Base-by-base conservation (phyloP, 257 asterid genomes). In the Nicotiana paniculata region DNA sequence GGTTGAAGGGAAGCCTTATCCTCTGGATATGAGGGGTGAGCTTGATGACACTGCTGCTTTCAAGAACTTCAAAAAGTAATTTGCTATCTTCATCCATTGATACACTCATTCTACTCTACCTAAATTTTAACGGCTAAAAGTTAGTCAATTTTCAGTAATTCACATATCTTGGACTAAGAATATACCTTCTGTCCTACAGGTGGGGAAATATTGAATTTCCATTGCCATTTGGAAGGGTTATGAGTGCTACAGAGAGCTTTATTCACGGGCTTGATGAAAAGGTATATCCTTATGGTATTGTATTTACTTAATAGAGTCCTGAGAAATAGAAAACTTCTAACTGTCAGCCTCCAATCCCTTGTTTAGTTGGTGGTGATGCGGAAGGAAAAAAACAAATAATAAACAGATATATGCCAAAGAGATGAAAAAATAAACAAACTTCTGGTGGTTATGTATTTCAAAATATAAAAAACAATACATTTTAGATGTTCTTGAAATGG, bases 1-100 rank as follows among this genome's bases (percentile, higher is more conserved):
- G 90, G 95, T 95, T 51, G 88, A 95, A 15, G 97, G 97, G 81
- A 93, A 93, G 91, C 98, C 99, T 53, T 95, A 90, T 85, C 98
- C 99, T 10, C 76, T 95, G 88, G 99, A 95, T 81, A 95, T 95
- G 98, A 90, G 99, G 85, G 98, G 99, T 88, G 99, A 95, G 88
- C 98, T 95, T 51, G 99, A 95, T 77, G 98, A 95, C 55, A 95
- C 99, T 59, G 99, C 99, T 82, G 90, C 97, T 84, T 95, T 95
- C 85, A 95, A 95, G 91, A 95, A 95, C 93, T 93, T 93, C 91
- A 95, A 95, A 84, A 95, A 91, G 99, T 95, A 91, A 54, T 35
- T n/a, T 12, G 32, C 76, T 28, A n/a, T 61, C 4, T 12, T 55
- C 26, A 77, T 57, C 1, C 2, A 17, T 81, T 81, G 67, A 46